Evolutionary conservation across 2,329 filamentous ascomycete species (phyloP), one percentile per base, ranked within the genome.

Genomic region (Lithohypha guttulata): DNA sequence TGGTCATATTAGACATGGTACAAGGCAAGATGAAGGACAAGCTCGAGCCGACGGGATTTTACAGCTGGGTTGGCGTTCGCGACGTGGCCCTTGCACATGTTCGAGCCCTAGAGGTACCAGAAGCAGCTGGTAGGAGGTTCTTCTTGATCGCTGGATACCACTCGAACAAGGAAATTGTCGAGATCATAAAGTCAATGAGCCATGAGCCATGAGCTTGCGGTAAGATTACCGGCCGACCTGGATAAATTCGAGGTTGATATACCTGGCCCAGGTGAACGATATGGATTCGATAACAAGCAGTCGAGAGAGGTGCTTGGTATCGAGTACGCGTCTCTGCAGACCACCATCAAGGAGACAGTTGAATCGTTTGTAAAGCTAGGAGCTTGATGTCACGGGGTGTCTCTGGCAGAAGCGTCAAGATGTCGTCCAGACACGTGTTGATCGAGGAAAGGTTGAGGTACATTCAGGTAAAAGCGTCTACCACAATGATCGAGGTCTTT

Each of bases 221-320:
- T 58, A 6, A 61, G 58, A 39, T 41, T 67, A 32, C 64, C 64
- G 3, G 6, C 3, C 4, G 18, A 22, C 19, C 15, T 35, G 4
- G 26, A 11, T 9, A n/a, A 22, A 5, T 11, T 13, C 19, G 13
- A 35, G 33, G 33, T 22, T 23, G 20, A 35, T 21, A 4, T 35
- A 11, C 33, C 15, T n/a, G 19, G 19, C 10, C 30, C 19, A 21
- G 30, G 11, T 17, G n/a, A 5, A 11, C 14, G 30, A 17, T 35
- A 22, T 22, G 3, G 17, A 13, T 21, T 22, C 14, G 20, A 22
- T 22, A 14, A 14, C 13, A 35, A 14, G 10, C 33, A 11, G 6
- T 14, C 13, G 4, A 22, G 6, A 3, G 17, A 35, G 11, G 22
- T 35, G 5, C 17, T 35, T n/a, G 29, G 29, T 3, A 17, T 32